Base-by-base conservation (phyloP, 208 protist genomes). In the Porcisia hertigi region DNA sequence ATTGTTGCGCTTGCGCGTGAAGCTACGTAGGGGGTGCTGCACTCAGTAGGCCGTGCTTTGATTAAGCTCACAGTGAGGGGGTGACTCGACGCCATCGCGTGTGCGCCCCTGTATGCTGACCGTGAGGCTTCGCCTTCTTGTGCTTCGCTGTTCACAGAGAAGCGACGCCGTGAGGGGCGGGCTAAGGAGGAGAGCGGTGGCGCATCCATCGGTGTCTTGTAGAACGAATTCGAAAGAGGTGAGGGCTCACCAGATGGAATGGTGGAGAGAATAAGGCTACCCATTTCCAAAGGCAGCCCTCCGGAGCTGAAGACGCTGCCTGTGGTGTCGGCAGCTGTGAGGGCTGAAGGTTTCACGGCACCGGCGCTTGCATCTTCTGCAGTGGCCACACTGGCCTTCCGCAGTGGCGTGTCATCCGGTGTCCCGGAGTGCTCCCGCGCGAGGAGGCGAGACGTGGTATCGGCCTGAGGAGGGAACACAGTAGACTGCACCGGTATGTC, bases 201-300 rank as follows among this genome's bases (percentile, higher is more conserved):
- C 49, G 2, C 59, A 59, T 71, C 23, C 71, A 72, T 71, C 76
- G 43, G 49, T 12, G 71, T 72, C n/a, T 66, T 71, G 63, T 76
- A 72, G 0, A 70, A 76, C 76, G 54, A 67, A 52, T 71, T 54
- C 16, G 71, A 73, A 6, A 53, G 25, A 34, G 76, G 71, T 20
- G 76, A 81, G 9, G 71, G 64, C 41, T 9, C 67, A 36, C 71
- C 71, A 14, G 76, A 81, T 8, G 39, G 14, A 36, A 81, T 69
- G 64, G 45, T 55, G 43, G 76, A 80, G 41, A 76, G 12, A 39
- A 20, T 63, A 54, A 73, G 71, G 39, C 63, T 76, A 34, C 66
- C 71, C 7, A 34, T 54, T 0, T 57, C 49, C 16, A 71, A 70
- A 23, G 71, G 53, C 1, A 43, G 76, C 34, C 65, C 45, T 8